phyloP scores from a whole-genome alignment of 192 early-diverging fungal species.

The Lunasporangiospora selenospora region DNA sequence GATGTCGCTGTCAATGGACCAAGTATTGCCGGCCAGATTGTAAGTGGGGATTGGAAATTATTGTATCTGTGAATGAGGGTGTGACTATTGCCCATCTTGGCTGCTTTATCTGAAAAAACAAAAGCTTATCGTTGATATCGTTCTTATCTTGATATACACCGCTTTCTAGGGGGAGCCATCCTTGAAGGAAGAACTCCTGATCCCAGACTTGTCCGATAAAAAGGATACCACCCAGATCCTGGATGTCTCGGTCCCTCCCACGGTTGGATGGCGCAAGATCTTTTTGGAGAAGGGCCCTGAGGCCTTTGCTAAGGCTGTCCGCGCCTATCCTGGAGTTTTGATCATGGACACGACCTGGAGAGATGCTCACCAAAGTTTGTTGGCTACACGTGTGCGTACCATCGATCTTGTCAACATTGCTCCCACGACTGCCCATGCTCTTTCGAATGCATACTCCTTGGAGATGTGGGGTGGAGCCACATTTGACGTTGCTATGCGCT shows the following conservation, averaged over 20 bases:
- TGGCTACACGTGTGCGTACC: slow-evolving; percentile 96
- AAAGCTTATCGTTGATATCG: too few species aligned
- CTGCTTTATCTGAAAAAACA: too few species aligned
- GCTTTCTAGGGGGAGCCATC: slow-evolving; percentile 66
- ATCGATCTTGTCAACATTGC: slow-evolving; percentile 87
- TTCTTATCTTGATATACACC: too few species aligned
- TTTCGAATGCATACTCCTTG: slow-evolving; percentile 88
- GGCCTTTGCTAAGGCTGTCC: slow-evolving; percentile 91
- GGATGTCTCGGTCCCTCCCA: slow-evolving; percentile 64
- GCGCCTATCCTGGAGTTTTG: slow-evolving; percentile 85
- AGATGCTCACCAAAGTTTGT: slow-evolving; percentile 94
- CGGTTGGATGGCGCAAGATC: slow-evolving; percentile 89
- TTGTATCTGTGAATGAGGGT: neutral
- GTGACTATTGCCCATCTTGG: too few species aligned
- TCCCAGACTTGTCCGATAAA: slow-evolving; percentile 64
- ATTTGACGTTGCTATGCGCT: slow-evolving; percentile 96
- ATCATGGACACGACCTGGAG: slow-evolving; percentile 99
- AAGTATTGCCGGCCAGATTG: slow-evolving; percentile 87
- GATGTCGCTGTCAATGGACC: slow-evolving; percentile 94
- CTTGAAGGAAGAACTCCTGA: slow-evolving; percentile 64
- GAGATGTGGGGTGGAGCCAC: slow-evolving; percentile 99
- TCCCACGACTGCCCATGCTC: slow-evolving; percentile 84
- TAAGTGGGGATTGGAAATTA: slow-evolving; percentile 19
- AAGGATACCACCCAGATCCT: slow-evolving; percentile 47
- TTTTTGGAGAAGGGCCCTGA: slow-evolving; percentile 84